Percentiles rank a stretch among this genome's conserved stretches.
Conservation (phyloP, 2,329 filamentous ascomycete genomes). For the Penicillium palitans region DNA sequence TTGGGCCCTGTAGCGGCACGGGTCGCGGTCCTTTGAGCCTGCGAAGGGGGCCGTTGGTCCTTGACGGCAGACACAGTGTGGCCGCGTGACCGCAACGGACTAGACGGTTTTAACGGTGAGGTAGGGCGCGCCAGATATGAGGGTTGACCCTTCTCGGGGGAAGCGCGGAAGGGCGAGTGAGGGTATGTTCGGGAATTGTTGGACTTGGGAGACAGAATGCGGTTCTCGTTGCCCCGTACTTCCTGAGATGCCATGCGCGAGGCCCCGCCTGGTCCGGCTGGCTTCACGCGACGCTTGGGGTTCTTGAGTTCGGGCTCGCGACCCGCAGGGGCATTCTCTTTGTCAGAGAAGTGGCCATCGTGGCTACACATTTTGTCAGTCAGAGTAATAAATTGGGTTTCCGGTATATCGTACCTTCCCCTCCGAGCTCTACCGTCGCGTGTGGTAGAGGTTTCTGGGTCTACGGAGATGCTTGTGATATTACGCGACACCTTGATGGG, state of each 20-base stretch:
- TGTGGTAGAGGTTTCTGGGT: slow-evolving; percentile 31
- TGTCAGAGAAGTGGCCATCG: slow-evolving; percentile 65
- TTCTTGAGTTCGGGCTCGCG: slow-evolving; percentile 55
- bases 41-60: slow-evolving; percentile 30
- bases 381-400: neutral
- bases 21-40: slow-evolving; percentile 33
- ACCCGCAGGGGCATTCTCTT: slow-evolving; percentile 65
- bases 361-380: slow-evolving; percentile 50
- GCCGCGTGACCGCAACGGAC: slow-evolving; percentile 36
- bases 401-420: slow-evolving; percentile 32
- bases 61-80: slow-evolving; percentile 29
- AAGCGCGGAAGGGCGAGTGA: slow-evolving; percentile 54
- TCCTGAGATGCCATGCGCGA: slow-evolving; percentile 46
- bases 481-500: slow-evolving; percentile 33
- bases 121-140: slow-evolving; percentile 59
- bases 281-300: slow-evolving; percentile 66
- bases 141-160: slow-evolving; percentile 48
- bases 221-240: slow-evolving; percentile 53
- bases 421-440: slow-evolving; percentile 33
- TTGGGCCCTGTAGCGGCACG: slow-evolving; percentile 33
- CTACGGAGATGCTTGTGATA: slow-evolving; percentile 33
- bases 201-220: slow-evolving; percentile 76
- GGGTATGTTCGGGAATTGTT: slow-evolving; percentile 72
- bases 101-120: slow-evolving; percentile 62
- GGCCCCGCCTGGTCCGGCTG: slow-evolving; percentile 38